Conservation (phyloP, 148 eudicot species). For the Gaultheria prostrata region DNA sequence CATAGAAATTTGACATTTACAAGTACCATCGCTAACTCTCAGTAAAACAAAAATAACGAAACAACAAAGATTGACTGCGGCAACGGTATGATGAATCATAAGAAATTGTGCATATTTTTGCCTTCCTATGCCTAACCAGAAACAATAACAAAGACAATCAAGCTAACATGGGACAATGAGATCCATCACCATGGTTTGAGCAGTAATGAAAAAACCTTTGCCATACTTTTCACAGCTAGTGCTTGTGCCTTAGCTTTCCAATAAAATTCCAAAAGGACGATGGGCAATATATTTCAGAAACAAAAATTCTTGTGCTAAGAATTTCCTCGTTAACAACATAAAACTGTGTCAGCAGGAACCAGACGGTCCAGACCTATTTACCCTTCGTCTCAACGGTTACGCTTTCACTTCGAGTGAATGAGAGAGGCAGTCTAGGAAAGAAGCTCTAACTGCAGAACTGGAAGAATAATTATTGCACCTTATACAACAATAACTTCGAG, state of each 20-base stretch:
- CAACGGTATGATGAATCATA: background rate
- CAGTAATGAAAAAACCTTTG: background rate
- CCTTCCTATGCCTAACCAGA: background rate
- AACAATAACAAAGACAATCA: background rate
- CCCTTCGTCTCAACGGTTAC: background rate
- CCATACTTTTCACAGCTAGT: background rate
- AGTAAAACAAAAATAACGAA: background rate
- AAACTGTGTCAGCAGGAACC: background rate
- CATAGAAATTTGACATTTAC: background rate
- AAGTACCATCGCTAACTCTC: slow-evolving; percentile 5
- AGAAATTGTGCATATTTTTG: background rate
- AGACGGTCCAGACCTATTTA: background rate
- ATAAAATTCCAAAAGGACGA: background rate
- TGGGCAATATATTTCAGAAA: background rate
- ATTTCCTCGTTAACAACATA: background rate
- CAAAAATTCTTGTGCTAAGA: background rate
- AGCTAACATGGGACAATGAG: background rate
- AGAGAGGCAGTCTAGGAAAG: background rate
- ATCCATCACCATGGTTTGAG: background rate
- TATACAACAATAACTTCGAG: background rate
- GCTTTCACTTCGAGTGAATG: background rate
- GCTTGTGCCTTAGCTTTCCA: background rate
- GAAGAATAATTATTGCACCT: background rate
- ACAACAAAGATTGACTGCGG: background rate
- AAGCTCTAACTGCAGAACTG: background rate